These are phyloP conservation scores for Ensete ventricosum DNA, from an alignment of 176 grass and related monocot genomes.

Conservation along the genomic window DNA sequence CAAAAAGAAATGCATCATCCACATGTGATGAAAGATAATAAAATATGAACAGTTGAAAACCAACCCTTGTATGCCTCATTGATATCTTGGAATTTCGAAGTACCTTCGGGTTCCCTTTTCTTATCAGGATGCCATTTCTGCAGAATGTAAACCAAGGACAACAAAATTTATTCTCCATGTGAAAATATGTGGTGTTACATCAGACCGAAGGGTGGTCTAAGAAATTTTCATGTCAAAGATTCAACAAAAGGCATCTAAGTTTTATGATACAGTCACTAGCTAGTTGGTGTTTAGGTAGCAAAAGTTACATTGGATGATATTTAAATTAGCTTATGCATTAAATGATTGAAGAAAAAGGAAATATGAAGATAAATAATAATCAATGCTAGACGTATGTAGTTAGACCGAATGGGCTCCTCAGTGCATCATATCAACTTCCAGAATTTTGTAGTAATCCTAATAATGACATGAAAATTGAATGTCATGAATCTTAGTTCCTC, in stretches of 20 bases:
- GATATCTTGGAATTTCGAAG: constrained; percentile 91
- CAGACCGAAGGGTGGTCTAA: too few relatives aligned
- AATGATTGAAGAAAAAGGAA: too few relatives aligned
- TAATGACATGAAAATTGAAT: too few relatives aligned
- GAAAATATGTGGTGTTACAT: background rate
- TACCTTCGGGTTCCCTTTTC: constrained; percentile 74
- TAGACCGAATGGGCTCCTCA: constrained; percentile 84
- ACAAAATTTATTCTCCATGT: background rate
- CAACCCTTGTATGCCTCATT: constrained; percentile 90
- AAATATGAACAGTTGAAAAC: background rate
- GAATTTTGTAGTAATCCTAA: constrained; percentile 97
- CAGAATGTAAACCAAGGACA: background rate
- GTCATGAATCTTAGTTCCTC: too few relatives aligned
- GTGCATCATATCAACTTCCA: constrained; percentile 73
- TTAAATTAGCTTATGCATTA: too few relatives aligned
- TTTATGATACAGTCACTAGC: too few relatives aligned
- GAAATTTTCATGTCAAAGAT: too few relatives aligned
- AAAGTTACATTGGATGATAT: background rate
- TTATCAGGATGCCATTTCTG: constrained; percentile 99
- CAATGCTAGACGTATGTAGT: constrained; percentile 82
- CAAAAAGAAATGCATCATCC: background rate
- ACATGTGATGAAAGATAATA: too few relatives aligned
- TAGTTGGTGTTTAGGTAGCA: too few relatives aligned
- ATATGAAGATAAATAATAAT: constrained; percentile 18
- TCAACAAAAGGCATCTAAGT: too few relatives aligned